These are phyloP conservation scores for Phytopythium cucurbitacearum DNA, from an alignment of 352 stramenopile species.

Conservation along the genomic window DNA sequence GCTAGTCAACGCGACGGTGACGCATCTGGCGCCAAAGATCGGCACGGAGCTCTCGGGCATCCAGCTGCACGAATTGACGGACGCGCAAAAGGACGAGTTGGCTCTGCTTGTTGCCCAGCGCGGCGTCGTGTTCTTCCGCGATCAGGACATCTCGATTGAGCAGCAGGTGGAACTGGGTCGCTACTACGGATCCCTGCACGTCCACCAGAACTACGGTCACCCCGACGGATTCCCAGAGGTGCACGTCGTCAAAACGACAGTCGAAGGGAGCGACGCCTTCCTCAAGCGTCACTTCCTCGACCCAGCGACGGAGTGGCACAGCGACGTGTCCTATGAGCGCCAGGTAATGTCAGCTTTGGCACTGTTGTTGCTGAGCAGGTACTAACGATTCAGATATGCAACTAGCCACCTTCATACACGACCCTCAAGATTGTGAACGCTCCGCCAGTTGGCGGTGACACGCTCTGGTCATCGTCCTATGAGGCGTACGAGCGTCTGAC, in stretches of 20 bases:
- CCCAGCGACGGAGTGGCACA: slow-evolving; percentile 17
- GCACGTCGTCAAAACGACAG: slow-evolving; percentile 12
- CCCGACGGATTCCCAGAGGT: slow-evolving; percentile 17
- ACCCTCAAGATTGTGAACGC: slow-evolving; percentile 23
- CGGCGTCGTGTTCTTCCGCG: slow-evolving; percentile 17
- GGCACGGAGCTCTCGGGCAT: slow-evolving; percentile 19
- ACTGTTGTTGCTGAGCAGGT: not conserved
- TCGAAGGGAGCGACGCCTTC: slow-evolving; percentile 10
- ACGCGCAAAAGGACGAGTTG: slow-evolving; percentile 19
- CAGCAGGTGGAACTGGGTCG: slow-evolving; percentile 22
- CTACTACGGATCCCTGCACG: slow-evolving; percentile 26
- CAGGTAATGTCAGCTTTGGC: slow-evolving; percentile 3
- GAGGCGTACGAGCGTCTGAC: slow-evolving; percentile 28
- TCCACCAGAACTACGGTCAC: slow-evolving; percentile 21
- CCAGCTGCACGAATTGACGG: slow-evolving; percentile 24
- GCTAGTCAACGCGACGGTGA: slow-evolving; percentile 11
- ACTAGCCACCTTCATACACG: slow-evolving; percentile 22
- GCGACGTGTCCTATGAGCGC: slow-evolving; percentile 23
- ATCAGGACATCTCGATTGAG: slow-evolving; percentile 11
- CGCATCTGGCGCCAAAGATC: slow-evolving; percentile 17
- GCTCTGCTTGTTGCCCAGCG: slow-evolving; percentile 8
- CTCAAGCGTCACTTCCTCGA: slow-evolving; percentile 3
- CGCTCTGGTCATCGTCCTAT: slow-evolving; percentile 37
- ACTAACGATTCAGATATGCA: too few species aligned
- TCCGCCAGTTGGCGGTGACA: slow-evolving; percentile 29